These are phyloP conservation scores for Lactarius tabidus DNA, from an alignment of 768 basidiomycete genomes.

Conservation along the genomic window DNA sequence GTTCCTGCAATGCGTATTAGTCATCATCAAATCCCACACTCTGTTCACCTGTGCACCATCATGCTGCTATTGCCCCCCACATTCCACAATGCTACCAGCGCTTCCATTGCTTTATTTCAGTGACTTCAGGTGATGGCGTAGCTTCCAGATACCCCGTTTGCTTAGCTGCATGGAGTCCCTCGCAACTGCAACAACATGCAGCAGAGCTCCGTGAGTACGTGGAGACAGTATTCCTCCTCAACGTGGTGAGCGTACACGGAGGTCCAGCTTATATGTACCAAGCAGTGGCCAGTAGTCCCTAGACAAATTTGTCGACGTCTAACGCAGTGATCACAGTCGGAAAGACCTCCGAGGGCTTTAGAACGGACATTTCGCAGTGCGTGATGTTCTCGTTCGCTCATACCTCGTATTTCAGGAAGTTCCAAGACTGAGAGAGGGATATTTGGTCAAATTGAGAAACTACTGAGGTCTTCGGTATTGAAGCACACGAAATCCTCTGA, in stretches of 20 bases:
- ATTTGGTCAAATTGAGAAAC: constrained; percentile 69
- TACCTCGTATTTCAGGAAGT: constrained; percentile 1
- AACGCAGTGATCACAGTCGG: constrained; percentile 51
- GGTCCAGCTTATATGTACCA: constrained; percentile 33
- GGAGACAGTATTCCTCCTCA: constrained; percentile 51
- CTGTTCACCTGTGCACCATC: not conserved
- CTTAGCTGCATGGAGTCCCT: constrained; percentile 65
- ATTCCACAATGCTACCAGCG: constrained; percentile 48
- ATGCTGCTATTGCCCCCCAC: constrained; percentile 64
- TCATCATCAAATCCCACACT: not conserved
- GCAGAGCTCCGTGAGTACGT: constrained; percentile 77
- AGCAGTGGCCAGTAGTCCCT: constrained; percentile 52
- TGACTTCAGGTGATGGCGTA: constrained; percentile 59
- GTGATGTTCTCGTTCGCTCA: constrained; percentile 28
- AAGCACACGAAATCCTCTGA: constrained; percentile 46
- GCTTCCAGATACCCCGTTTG: constrained; percentile 75
- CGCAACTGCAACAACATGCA: constrained; percentile 64
- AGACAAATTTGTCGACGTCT: constrained; percentile 69
- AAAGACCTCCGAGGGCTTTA: constrained; percentile 48
- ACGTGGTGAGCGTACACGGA: constrained; percentile 51
- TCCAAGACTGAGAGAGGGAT: constrained; percentile 55
- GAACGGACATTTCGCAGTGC: constrained; percentile 49
- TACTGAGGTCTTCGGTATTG: constrained; percentile 50
- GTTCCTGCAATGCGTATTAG: too few species aligned
- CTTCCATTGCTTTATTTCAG: constrained; percentile 49